A percentile compares a stretch with the other conserved stretches of the same genome.
These are phyloP conservation scores for Eutypa lata DNA, from an alignment of 2,329 filamentous ascomycete species.

Conservation along the genomic window DNA sequence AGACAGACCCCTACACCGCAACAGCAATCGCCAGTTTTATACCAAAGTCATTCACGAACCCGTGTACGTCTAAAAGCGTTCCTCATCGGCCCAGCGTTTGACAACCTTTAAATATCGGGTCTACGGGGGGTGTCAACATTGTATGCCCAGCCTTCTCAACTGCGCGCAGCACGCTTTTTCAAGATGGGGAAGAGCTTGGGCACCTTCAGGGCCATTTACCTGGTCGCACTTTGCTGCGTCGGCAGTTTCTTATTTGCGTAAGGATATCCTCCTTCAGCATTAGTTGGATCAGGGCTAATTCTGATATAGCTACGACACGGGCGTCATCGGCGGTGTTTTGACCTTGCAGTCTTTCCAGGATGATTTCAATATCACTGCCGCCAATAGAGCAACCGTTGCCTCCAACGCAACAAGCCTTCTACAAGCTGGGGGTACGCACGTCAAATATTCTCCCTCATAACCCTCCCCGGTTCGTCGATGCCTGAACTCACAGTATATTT, in stretches of 20 bases:
- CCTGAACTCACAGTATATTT: not conserved
- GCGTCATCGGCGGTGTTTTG: conserved; percentile 39
- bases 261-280: not conserved
- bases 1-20: too few species aligned
- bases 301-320: conserved; percentile 38
- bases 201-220: conserved; percentile 34
- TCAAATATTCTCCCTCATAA: too few species aligned
- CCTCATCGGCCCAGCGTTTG: too few species aligned
- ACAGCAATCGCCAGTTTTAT: too few species aligned
- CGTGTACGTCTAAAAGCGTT: too few species aligned
- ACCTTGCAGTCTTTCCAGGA: conserved; percentile 35
- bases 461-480: not conserved
- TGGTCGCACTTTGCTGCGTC: conserved; percentile 35
- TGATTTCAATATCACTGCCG: conserved; percentile 33
- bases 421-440: conserved; percentile 35
- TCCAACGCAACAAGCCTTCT: conserved; percentile 39
- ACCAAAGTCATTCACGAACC: too few species aligned
- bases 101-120: too few species aligned
- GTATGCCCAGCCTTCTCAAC: too few species aligned
- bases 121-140: too few species aligned
- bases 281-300: not conserved
- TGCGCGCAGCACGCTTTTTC: not conserved
- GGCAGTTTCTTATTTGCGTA: conserved; percentile 34
- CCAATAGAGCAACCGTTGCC: conserved; percentile 29
- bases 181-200: conserved; percentile 24